Evolutionary conservation across 495 filamentous ascomycete species (phyloP), one percentile per base, ranked within the genome.

Genomic region (Podospora fimiseda): DNA sequence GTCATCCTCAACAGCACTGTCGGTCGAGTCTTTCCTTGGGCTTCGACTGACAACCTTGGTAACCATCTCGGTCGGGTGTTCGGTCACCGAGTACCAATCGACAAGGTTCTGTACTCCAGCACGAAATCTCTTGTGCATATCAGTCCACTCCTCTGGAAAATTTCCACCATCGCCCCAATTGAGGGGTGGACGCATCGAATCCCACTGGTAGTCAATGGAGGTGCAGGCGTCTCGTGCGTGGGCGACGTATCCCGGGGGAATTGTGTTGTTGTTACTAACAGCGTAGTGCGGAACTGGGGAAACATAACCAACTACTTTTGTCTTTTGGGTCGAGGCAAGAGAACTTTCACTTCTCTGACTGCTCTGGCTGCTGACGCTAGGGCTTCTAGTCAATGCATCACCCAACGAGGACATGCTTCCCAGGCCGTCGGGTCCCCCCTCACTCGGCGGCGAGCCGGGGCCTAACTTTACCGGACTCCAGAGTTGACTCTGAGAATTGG

Each of bases 221-320:
- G 87, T 79, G 60, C 90, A 95, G 4, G 87, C 86, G 58, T 96
- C 87, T 42, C 89, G 83, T n/a, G 94, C 91, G 69, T 98, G 93
- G 1, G 87, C 77, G 27, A 95, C 88, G 63, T 92, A 95, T 0
- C 94, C 93, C 4, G 75, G 70, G 0, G 93, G 93, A 41, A 98
- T 96, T 9, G 85, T 80, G 23, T 88, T 83, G 5, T 85, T 85
- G 13, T 75, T 70, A 1, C 88, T 93, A 21, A 96, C 74, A 7
- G 94, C 90, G 70, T 93, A 96, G 15, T 80, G 80, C 9, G 91
- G 92, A 20, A 80, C 78, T 0, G 91, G 93, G 2, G 87, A 77
- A 37, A 84, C 72, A 55, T 96, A 98, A 33, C 73, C 72, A 2
- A 43, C 24, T 2, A 47, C n/a, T 3, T 48, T 50, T n/a, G 47